These are phyloP conservation scores for Sporisorium exsertum DNA, from an alignment of 1,284 basidiomycete species.

Conservation along the genomic window DNA sequence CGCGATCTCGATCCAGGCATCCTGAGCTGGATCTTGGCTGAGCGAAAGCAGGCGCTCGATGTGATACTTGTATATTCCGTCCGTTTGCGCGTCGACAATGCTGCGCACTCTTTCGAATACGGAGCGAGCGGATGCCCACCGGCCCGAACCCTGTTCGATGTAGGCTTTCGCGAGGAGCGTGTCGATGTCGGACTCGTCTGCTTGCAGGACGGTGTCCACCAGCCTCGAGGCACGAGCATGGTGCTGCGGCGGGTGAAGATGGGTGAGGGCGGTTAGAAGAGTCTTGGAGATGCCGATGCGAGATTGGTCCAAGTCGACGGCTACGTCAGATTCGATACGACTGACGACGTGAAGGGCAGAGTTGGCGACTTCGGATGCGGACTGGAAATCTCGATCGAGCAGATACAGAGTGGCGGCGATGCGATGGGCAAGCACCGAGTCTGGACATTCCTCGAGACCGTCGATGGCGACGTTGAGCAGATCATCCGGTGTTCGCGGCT, in stretches of 20 bases:
- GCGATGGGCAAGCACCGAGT: conserved; percentile 80
- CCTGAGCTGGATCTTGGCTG: conserved; percentile 73
- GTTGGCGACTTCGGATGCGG: conserved; percentile 52
- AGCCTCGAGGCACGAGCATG: conserved; percentile 82
- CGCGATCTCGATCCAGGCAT: conserved; percentile 83
- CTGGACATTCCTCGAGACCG: conserved; percentile 73
- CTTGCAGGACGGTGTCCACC: conserved; percentile 78
- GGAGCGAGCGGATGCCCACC: conserved; percentile 79
- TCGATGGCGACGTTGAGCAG: conserved; percentile 70
- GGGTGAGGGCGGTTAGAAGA: conserved; percentile 81
- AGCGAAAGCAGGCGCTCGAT: conserved; percentile 68
- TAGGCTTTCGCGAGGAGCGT: conserved; percentile 82
- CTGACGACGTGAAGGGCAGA: conserved; percentile 36
- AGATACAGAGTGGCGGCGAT: conserved; percentile 81
- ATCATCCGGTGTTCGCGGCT: conserved; percentile 35
- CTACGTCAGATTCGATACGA: conserved; percentile 71
- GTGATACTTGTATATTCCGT: conserved; percentile 61
- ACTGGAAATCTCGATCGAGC: conserved; percentile 78
- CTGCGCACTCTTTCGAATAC: conserved; percentile 74
- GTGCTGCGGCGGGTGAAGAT: conserved; percentile 89
- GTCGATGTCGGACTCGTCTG: conserved; percentile 76
- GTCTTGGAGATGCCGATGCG: conserved; percentile 78
- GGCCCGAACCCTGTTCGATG: conserved; percentile 76
- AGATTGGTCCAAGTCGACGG: conserved; percentile 78
- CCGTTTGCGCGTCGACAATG: conserved; percentile 13